Conservation (phyloP, 257 asterid species). For the Fraxinus quadrangulata region DNA sequence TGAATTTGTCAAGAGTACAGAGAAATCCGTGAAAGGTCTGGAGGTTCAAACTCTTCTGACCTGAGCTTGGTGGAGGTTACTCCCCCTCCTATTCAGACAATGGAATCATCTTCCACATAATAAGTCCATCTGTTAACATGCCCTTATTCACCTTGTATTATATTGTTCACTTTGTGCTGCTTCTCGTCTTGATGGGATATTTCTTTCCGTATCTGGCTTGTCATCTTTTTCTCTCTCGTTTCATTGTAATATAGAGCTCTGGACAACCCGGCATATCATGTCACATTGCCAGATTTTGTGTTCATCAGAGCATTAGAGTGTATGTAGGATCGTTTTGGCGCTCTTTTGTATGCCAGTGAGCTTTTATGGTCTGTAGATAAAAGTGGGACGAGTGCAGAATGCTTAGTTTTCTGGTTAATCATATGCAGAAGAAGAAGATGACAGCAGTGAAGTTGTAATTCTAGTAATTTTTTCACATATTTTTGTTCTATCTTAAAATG, state of each 20-base stretch:
- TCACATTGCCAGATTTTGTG: background rate
- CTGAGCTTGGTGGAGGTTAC: slow-evolving; percentile 56
- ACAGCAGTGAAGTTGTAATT: too few species aligned
- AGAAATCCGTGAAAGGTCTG: slow-evolving; percentile 80
- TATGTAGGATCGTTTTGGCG: background rate
- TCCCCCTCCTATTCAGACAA: slow-evolving; percentile 73
- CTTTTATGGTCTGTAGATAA: background rate
- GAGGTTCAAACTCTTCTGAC: slow-evolving; percentile 33
- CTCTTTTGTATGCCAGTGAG: background rate
- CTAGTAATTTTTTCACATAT: background rate
- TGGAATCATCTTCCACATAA: slow-evolving; percentile 57
- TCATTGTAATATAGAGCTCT: background rate
- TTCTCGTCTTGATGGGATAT: background rate
- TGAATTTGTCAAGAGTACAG: slow-evolving; percentile 90
- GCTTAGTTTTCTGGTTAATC: background rate
- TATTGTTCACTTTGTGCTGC: slow-evolving; percentile 10
- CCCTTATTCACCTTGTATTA: slow-evolving; percentile 9
- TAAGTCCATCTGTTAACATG: slow-evolving; percentile 22
- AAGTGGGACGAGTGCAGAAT: background rate
- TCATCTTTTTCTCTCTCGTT: background rate
- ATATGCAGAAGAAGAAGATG: background rate
- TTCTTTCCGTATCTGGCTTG: background rate
- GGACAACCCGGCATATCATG: background rate
- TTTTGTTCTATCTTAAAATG: background rate
- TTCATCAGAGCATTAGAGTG: background rate